Percentiles rank a stretch among this genome's conserved stretches.
phyloP scores from a whole-genome alignment of 2,329 filamentous ascomycete species.

The Penicillium sp. region DNA sequence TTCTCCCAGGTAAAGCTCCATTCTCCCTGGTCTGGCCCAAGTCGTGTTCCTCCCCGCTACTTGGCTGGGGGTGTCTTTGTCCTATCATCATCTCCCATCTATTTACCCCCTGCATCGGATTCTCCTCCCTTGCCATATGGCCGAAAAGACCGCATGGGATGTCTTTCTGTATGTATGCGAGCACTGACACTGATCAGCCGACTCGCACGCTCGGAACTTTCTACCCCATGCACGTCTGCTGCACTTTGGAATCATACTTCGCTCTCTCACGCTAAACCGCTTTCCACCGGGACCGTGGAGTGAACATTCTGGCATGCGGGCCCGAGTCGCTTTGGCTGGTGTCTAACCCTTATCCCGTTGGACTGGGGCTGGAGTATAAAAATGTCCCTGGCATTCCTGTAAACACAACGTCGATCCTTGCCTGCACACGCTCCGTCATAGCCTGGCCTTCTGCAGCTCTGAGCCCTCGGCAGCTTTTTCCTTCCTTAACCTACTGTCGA shows the following conservation, averaged over 20 bases:
- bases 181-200: conserved; percentile 26
- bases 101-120: conserved; percentile 11
- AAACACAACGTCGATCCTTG: conserved; percentile 31
- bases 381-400: conserved; percentile 34
- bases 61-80: neutral
- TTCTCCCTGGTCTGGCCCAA: neutral
- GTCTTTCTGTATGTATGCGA: neutral
- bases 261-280: conserved; percentile 14
- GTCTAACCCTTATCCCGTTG: conserved; percentile 16
- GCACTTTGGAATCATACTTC: conserved; percentile 13
- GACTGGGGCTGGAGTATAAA: conserved; percentile 33
- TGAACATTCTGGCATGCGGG: conserved; percentile 29
- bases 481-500: conserved; percentile 13
- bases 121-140: conserved; percentile 19
- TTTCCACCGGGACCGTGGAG: conserved; percentile 19
- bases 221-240: conserved; percentile 26
- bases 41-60: neutral
- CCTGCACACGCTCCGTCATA: conserved; percentile 12
- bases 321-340: conserved; percentile 10
- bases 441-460: conserved; percentile 5
- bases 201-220: conserved; percentile 20
- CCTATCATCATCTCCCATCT: conserved; percentile 3
- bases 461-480: conserved; percentile 7
- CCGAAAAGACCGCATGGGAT: conserved; percentile 17
- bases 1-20: conserved; percentile 3